Evolutionary conservation across 176 grass and related monocot species (phyloP).

Genomic region (Pharus latifolius): DNA sequence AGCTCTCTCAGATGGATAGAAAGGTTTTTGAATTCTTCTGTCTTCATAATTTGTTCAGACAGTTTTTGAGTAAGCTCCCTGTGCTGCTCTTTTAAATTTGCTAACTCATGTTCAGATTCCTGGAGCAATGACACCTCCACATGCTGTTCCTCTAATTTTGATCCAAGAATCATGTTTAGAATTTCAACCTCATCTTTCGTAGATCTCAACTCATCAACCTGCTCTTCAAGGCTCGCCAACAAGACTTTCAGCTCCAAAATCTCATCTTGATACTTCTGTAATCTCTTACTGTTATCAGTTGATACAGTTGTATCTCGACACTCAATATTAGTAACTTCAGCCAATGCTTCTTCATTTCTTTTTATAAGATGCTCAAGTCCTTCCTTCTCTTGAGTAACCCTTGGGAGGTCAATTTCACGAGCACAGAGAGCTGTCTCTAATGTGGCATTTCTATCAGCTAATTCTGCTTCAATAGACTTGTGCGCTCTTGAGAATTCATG

Average conservation of each 20-base stretch:
- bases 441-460: constrained; percentile 39
- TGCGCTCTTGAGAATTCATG: constrained; percentile 15
- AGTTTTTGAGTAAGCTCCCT: constrained; percentile 67
- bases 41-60: constrained; percentile 75
- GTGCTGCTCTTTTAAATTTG: constrained; percentile 58
- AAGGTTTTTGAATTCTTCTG: constrained; percentile 86
- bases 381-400: constrained; percentile 42
- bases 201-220: constrained; percentile 49
- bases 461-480: constrained; percentile 36
- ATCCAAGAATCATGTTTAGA: constrained; percentile 66
- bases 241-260: constrained; percentile 51
- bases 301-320: constrained; percentile 26
- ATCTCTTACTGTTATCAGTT: constrained; percentile 6
- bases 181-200: constrained; percentile 56
- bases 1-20: constrained; percentile 79
- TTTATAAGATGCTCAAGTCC: constrained; percentile 26
- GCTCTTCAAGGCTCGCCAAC: constrained; percentile 37
- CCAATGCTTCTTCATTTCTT: constrained; percentile 10
- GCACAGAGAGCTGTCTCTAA: constrained; percentile 33
- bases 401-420: constrained; percentile 24
- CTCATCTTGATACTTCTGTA: constrained; percentile 48
- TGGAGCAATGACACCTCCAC: constrained; percentile 39
- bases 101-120: constrained; percentile 43
- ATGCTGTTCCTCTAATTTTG: constrained; percentile 74
- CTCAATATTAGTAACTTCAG: constrained; percentile 22